Evolutionary conservation across 345 rosid genomes (phyloP).

Genomic region (Bretschneidera sinensis): DNA sequence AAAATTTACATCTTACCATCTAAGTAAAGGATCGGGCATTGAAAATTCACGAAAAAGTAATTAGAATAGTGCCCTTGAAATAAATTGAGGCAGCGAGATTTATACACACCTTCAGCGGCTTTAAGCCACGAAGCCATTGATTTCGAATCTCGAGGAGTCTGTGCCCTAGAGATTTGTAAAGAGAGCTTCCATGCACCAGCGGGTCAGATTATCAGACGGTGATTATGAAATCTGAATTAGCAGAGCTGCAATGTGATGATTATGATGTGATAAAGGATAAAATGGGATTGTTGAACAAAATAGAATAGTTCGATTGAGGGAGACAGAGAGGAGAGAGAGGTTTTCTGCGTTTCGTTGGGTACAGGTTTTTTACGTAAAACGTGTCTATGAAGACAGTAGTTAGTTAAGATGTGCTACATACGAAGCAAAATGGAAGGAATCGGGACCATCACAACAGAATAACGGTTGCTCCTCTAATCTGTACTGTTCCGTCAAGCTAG

Average conservation of each 20-base stretch:
- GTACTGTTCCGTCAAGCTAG: too few species aligned
- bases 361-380: too few species aligned
- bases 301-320: neutral
- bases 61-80: neutral
- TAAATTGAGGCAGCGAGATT: slow-evolving; percentile 6
- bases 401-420: too few species aligned
- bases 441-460: too few species aligned
- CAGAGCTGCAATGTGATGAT: neutral
- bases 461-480: too few species aligned
- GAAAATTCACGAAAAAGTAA: neutral
- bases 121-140: slow-evolving; percentile 96
- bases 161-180: slow-evolving; percentile 29
- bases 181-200: slow-evolving; percentile 41
- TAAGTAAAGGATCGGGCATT: neutral
- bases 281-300: neutral
- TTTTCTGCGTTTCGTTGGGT: too few species aligned
- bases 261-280: neutral
- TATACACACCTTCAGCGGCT: slow-evolving; percentile 89
- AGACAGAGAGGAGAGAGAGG: too few species aligned
- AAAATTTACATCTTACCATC: neutral
- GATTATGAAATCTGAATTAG: slow-evolving; percentile 14
- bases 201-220: slow-evolving; percentile 13
- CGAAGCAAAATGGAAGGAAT: too few species aligned
- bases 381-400: neutral
- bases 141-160: slow-evolving; percentile 12